These are phyloP conservation scores for Selaginella tamariscina DNA, from an alignment of 75 land plant genomes.

Conservation along the genomic window DNA sequence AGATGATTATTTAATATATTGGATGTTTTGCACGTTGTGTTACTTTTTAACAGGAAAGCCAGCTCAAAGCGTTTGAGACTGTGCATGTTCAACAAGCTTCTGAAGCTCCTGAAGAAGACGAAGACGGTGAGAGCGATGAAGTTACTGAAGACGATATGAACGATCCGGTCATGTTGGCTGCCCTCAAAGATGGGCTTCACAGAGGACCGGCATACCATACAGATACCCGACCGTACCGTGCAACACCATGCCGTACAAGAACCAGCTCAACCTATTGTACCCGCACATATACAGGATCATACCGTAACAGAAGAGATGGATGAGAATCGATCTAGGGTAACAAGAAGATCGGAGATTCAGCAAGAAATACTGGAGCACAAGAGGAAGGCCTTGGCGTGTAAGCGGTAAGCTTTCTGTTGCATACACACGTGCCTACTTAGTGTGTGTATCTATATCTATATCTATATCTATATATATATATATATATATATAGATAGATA, in stretches of 20 bases:
- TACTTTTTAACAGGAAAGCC: background rate
- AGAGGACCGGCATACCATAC: slow-evolving; percentile 18
- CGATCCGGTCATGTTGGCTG: slow-evolving; percentile 72
- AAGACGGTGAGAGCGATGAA: slow-evolving; percentile 27
- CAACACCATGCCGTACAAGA: background rate
- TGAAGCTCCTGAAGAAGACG: slow-evolving; percentile 16
- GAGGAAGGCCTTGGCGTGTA: slow-evolving; percentile 52
- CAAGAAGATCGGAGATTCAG: slow-evolving; percentile 19
- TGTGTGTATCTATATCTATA: no score
- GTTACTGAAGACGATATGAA: slow-evolving; percentile 75
- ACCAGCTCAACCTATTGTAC: background rate
- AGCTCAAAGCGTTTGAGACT: background rate
- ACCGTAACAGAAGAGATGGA: no score
- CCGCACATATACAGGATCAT: background rate
- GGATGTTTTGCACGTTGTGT: no score
- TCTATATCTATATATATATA: no score
- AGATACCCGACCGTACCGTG: no score
- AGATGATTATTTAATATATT: no score
- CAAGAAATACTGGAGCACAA: slow-evolving; percentile 55
- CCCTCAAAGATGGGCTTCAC: slow-evolving; percentile 67
- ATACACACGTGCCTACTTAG: no score
- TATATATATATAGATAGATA: no score
- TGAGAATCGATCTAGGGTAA: no score
- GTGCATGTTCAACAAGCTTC: slow-evolving; percentile 14
- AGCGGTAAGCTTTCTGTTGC: no score